phyloP scores from a whole-genome alignment of 306 rosid species.

The Chamaecrista fasciculata region DNA sequence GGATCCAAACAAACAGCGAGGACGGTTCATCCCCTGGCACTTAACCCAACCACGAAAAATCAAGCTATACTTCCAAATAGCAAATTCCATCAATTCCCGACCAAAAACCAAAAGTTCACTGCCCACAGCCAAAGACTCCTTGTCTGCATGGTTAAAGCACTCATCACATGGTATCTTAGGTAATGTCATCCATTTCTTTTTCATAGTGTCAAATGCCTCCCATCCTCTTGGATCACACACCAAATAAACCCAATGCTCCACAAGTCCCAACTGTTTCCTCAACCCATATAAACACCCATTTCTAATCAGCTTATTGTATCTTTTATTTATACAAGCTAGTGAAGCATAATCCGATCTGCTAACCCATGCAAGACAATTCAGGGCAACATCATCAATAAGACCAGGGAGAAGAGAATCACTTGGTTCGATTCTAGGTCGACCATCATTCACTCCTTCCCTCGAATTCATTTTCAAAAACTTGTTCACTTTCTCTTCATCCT shows the following conservation, averaged over 20 bases:
- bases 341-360: conserved; percentile 62
- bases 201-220: conserved; percentile 59
- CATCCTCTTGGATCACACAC: conserved; percentile 70
- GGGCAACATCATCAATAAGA: conserved; percentile 64
- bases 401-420: conserved; percentile 69
- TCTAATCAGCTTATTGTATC: conserved; percentile 51
- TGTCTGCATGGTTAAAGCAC: conserved; percentile 76
- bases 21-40: conserved; percentile 63
- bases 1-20: conserved; percentile 75
- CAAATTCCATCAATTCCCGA: conserved; percentile 65
- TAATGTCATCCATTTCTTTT: conserved; percentile 62
- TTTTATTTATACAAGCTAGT: conserved; percentile 50
- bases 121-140: conserved; percentile 80
- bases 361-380: conserved; percentile 61
- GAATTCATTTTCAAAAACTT: conserved; percentile 19
- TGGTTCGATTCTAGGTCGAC: conserved; percentile 48
- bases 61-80: conserved; percentile 70
- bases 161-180: conserved; percentile 82
- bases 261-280: conserved; percentile 56
- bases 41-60: conserved; percentile 48
- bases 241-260: conserved; percentile 72
- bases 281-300: conserved; percentile 54
- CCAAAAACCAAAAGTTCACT: conserved; percentile 68
- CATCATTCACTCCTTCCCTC: conserved; percentile 54
- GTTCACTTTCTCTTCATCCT: conserved; percentile 33